phyloP scores from a whole-genome alignment of 2,329 filamentous ascomycete genomes.

The Cordyceps farinosa region DNA sequence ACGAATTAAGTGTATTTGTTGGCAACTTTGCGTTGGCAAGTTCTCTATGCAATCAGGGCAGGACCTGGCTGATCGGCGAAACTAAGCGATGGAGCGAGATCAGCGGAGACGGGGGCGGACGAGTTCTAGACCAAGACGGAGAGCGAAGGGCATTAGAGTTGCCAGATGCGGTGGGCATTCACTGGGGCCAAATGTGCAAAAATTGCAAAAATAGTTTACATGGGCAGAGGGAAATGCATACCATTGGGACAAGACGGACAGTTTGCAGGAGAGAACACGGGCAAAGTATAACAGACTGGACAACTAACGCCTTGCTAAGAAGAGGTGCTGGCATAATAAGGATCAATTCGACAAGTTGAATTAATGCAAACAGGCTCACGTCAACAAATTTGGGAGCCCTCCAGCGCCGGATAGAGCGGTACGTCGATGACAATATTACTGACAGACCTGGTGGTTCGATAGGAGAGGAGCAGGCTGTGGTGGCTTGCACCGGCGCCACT shows the following conservation, averaged over 20 bases:
- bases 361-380: no score
- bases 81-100: background rate
- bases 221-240: no score
- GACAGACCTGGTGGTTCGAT: background rate
- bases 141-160: background rate
- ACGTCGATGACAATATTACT: background rate
- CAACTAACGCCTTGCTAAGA: no score
- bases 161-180: background rate
- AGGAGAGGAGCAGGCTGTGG: background rate
- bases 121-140: slow-evolving; percentile 1
- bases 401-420: background rate
- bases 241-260: no score
- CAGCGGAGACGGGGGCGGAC: background rate
- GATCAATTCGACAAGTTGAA: no score
- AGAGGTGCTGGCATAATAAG: no score
- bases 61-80: background rate
- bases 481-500: background rate
- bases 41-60: background rate
- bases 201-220: no score
- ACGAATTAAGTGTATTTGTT: background rate
- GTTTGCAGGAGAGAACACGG: no score
- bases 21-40: no score
- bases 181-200: background rate
- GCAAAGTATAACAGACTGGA: no score
- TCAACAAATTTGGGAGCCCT: background rate